Base-by-base conservation (phyloP, 2,329 filamentous ascomycete species). In the Didymella glomerata region DNA sequence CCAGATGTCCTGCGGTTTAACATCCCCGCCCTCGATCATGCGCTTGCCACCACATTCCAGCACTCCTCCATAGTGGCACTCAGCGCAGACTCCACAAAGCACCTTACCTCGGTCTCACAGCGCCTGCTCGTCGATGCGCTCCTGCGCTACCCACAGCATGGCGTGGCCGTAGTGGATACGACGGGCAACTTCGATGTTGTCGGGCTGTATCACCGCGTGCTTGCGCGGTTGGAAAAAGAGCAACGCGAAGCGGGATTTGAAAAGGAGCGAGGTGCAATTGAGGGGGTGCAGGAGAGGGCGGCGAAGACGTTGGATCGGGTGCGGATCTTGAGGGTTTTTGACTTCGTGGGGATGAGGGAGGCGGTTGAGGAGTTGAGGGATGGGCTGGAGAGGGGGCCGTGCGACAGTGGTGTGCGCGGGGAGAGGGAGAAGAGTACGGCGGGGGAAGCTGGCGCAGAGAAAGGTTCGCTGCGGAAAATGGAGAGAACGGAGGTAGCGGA, bases 281-380 rank as follows among this genome's bases (percentile, higher is more conserved):
- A 10, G 13, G 8, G 38, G 32, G 16, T 11, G 13, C 48, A 52
- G 20, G 13, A 18, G 18, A 20, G 32, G 20, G 18, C 24, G 34
- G 46, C 22, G 36, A n/a, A 32, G 20, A 11, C 78, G 4, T 73
- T 85, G 0, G 80, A 81, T 25, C 67, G 79, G 1, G 75, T 84
- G 3, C 78, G 76, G 60, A 80, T 84, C 27, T 82, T 82, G 76
- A 77, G 82, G 4, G 79, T 82, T 0, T 85, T 85, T 63, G 82
- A 84, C 63, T 76, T 81, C 38, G 74, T 78, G 9, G 83, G 83
- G 0, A 62, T 84, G 25, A 69, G 74, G 10, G 82, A 85, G 61
- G 79, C 79, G 10, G 60, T 84, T 3, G 67, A 64, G 0, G 82
- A 85, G 66, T 60, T 84, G 34, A 67, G 75, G 27, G 76, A 78